Percentiles rank a stretch among this genome's conserved stretches.
phyloP scores from a whole-genome alignment of 2,329 filamentous ascomycete species.

The Didymella lethalis region DNA sequence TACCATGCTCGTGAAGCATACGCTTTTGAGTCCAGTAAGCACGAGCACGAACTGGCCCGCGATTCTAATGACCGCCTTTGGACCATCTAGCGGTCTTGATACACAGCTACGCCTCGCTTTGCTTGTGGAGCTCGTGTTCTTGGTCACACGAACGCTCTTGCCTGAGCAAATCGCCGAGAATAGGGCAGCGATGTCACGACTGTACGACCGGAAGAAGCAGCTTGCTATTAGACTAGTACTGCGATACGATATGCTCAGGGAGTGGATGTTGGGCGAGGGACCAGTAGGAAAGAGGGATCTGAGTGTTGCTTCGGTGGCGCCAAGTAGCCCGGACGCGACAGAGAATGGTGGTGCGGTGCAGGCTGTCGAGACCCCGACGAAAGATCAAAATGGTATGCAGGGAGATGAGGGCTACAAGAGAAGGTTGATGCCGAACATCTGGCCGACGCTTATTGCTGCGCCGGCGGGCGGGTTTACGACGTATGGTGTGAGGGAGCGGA shows the following conservation, averaged over 20 bases:
- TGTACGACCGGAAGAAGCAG: constrained; percentile 35
- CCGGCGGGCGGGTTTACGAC: constrained; percentile 27
- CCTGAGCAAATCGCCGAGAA: constrained; percentile 41
- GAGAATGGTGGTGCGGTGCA: neutral
- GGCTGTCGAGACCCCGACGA: neutral
- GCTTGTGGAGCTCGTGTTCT: constrained; percentile 32
- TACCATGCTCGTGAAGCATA: constrained; percentile 8
- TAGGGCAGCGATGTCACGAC: constrained; percentile 23
- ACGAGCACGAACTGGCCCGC: constrained; percentile 25
- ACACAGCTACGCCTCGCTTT: constrained; percentile 2
- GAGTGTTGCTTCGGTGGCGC: constrained; percentile 17
- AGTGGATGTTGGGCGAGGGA: constrained; percentile 29
- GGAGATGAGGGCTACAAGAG: constrained; percentile 1
- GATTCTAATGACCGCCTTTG: constrained; percentile 13
- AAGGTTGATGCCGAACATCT: constrained; percentile 30
- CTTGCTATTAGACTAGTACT: constrained; percentile 29
- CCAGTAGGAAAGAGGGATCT: constrained; percentile 18
- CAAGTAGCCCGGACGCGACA: neutral
- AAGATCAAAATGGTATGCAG: neutral
- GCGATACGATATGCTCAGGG: constrained; percentile 41
- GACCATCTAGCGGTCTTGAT: neutral
- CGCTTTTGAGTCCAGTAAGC: constrained; percentile 18
- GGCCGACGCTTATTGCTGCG: constrained; percentile 36
- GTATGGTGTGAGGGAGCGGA: constrained; percentile 31
- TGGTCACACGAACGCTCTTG: constrained; percentile 35